phyloP scores from a whole-genome alignment of 2,329 filamentous ascomycete genomes.

The Paracorniculantispora psalliotae region DNA sequence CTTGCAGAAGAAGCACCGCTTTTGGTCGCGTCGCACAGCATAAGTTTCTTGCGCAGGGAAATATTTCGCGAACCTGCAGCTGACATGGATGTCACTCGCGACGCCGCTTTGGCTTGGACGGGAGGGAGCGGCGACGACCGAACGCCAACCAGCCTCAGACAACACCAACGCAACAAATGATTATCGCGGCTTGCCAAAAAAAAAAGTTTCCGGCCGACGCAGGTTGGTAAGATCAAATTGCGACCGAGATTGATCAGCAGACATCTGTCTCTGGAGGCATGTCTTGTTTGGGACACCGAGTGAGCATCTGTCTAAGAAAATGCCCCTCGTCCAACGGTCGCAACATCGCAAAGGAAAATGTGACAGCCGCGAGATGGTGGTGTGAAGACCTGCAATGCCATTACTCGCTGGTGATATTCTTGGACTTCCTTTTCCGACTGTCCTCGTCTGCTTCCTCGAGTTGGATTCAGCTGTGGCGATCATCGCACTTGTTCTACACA shows the following conservation, averaged over 20 bases:
- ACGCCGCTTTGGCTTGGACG: not conserved
- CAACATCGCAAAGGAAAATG: not conserved
- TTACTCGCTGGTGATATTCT: not conserved
- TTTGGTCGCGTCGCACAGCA: not conserved
- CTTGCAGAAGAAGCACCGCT: slow-evolving; percentile 3
- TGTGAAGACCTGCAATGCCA: not conserved
- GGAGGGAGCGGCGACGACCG: not conserved
- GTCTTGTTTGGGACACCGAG: not conserved
- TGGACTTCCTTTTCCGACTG: not conserved
- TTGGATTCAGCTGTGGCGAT: slow-evolving; percentile 5
- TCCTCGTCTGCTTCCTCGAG: not conserved
- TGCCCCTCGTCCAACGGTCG: not conserved
- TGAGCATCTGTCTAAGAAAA: slow-evolving; percentile 1
- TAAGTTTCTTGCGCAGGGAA: not conserved
- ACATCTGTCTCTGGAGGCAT: not conserved
- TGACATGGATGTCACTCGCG: not conserved
- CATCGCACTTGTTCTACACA: not conserved
- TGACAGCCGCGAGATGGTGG: not conserved
- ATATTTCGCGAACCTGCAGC: not conserved
- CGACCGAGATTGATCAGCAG: slow-evolving; percentile 3
- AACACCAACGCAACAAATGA: not conserved
- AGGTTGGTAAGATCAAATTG: not conserved
- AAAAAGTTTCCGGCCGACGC: not conserved
- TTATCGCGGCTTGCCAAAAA: not conserved
- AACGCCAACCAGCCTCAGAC: not conserved